A percentile compares a stretch with the other conserved stretches of the same genome.
These are phyloP conservation scores for Aphanocladium album DNA, from an alignment of 2,329 filamentous ascomycete species.

Conservation along the genomic window DNA sequence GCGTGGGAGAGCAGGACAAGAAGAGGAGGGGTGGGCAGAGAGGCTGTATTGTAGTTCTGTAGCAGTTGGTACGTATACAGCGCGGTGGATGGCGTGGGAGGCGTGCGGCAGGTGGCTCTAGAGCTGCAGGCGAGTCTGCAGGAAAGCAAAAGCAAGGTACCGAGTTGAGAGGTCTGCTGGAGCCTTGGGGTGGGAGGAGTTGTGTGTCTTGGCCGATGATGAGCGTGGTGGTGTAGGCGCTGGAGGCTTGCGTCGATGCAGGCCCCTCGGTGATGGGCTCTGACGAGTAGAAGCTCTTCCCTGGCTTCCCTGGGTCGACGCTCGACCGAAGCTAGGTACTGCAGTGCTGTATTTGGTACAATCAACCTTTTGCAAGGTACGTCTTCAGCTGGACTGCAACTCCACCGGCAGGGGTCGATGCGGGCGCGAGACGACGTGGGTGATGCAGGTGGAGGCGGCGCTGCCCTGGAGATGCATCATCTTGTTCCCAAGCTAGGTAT, in stretches of 20 bases:
- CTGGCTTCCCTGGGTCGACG: too few relatives aligned
- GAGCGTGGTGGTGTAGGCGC: too few relatives aligned
- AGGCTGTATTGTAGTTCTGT: not conserved
- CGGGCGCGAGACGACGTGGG: not conserved
- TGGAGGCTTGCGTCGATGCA: not conserved
- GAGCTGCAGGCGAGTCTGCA: too few relatives aligned
- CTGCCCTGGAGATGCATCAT: constrained; percentile 11
- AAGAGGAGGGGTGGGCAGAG: not conserved
- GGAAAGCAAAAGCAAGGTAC: not conserved
- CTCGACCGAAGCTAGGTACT: too few relatives aligned
- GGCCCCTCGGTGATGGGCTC: not conserved
- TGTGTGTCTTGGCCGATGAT: too few relatives aligned
- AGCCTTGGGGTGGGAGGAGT: too few relatives aligned
- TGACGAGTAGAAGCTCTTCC: too few relatives aligned
- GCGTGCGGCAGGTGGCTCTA: too few relatives aligned
- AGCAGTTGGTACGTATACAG: not conserved
- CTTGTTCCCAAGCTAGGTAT: constrained; percentile 5
- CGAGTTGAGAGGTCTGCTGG: too few relatives aligned
- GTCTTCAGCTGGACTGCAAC: constrained; percentile 7
- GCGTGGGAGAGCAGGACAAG: not conserved
- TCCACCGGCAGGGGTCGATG: not conserved
- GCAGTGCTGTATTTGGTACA: too few relatives aligned
- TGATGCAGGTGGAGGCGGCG: not conserved
- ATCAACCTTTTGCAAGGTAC: not conserved
- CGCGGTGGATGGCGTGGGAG: too few relatives aligned